These are phyloP conservation scores for Tolypocladium inflatum DNA, from an alignment of 2,329 filamentous ascomycete species.

Conservation along the genomic window DNA sequence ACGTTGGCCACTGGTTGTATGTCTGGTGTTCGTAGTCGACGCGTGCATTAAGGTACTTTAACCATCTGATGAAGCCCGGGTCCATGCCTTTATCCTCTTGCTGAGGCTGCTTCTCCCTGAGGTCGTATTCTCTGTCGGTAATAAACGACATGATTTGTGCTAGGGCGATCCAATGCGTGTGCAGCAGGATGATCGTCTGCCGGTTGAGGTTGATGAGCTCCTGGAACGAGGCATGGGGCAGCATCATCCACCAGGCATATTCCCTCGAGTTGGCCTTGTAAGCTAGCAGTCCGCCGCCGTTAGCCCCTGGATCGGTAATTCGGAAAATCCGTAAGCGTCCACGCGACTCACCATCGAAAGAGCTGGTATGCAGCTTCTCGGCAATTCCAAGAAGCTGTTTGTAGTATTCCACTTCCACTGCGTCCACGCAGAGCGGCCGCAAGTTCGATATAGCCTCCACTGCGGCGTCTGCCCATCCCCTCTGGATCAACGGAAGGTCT, in stretches of 20 bases:
- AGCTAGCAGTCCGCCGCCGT: constrained; percentile 20
- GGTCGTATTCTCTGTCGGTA: constrained; percentile 29
- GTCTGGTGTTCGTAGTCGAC: constrained; percentile 32
- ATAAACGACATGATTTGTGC: constrained; percentile 45
- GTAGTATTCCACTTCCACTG: constrained; percentile 36
- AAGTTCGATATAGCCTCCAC: constrained; percentile 31
- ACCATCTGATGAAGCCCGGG: constrained; percentile 38
- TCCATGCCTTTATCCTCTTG: constrained; percentile 20
- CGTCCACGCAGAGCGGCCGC: constrained; percentile 30
- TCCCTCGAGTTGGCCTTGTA: constrained; percentile 40
- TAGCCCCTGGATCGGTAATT: not conserved
- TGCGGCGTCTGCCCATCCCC: constrained; percentile 36
- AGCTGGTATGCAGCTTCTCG: constrained; percentile 40
- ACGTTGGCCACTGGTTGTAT: constrained; percentile 44
- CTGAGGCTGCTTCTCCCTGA: constrained; percentile 17
- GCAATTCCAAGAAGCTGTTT: constrained; percentile 35
- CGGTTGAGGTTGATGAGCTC: constrained; percentile 36
- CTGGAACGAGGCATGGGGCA: constrained; percentile 42
- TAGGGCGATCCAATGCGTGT: constrained; percentile 44
- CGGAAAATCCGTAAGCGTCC: not conserved
- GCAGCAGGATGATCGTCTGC: constrained; percentile 37
- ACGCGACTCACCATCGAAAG: constrained; percentile 37
- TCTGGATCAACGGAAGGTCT: constrained; percentile 33
- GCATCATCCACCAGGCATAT: constrained; percentile 49
- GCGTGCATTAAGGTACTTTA: constrained; percentile 38